Evolutionary conservation across 148 eudicot species (phyloP), one percentile per base, ranked within the genome.

Genomic region (Selenicereus undatus): DNA sequence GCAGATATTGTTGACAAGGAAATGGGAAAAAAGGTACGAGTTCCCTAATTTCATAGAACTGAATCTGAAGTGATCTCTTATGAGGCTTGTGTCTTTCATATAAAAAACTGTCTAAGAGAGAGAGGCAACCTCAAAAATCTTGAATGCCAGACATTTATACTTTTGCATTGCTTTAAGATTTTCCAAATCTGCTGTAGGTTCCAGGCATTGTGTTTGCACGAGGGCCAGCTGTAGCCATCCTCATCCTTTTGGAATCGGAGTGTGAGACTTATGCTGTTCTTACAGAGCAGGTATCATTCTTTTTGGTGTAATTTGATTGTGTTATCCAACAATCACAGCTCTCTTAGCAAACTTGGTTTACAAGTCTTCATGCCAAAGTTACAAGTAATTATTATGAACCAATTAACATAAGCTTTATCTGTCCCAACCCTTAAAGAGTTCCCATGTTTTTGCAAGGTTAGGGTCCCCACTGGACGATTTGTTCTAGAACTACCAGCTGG

Each of bases 161-260:
- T 62, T 17, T 21, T n/a, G 11, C 8, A 5, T 73, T 26, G 20
- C 26, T 24, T 39, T 18, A 26, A 16, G 30, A 17, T 21, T 50
- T 51, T 3, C 68, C 21, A 54, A 60, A 72, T 54, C 58, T 76
- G 73, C 16, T 36, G 43, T 87, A 96, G 99, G 91, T 96, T 90
- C 99, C 99, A 85, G 98, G 99, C 82, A 93, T 96, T 83, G 97
- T 93, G 71, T 93, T 96, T 88, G 98, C 98, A 75, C 90, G 98
- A 83, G 98, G 99, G 76, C 97, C 99, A 83, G 99, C 99, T 78
- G 98, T 91, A 79, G 94, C 99, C 65, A 93, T 96, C 81, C 90
- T 96, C 81, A 92, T 96, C 75, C 97, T 96, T 78, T 83, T 96
- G 86, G 98, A 92, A 30, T 92, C 97, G 7, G 95, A 92, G 83